Evolutionary conservation across 73 alveolate genomes (phyloP), one percentile per base, ranked within the genome.

Genomic region (Tetrahymena elliotti): DNA sequence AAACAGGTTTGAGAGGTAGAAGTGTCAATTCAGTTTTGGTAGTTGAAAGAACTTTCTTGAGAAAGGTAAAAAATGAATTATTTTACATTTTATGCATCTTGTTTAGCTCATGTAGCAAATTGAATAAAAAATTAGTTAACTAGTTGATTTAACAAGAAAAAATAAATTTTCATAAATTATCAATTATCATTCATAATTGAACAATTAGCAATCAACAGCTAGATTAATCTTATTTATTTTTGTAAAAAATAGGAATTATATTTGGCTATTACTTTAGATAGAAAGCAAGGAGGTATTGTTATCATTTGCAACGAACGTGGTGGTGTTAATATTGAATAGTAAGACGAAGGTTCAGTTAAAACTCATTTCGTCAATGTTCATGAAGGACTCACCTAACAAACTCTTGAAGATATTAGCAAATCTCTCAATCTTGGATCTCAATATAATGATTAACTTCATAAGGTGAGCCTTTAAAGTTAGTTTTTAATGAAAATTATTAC

Each of bases 1-100:
- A 98, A 95, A 97, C 99, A 16, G 99, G 99, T 16, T 94, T 54
- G 38, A 94, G 95, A 93, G 99, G 99, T 38, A 96, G 96, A 97
- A 97, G 96, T 39, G 94, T 97, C 95, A 96, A 96, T 93, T 93
- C 96, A 92, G 97, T 97, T 53, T 95, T 95, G 35, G 96, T 97
- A 24, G 96, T 96, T 13, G 97, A 96, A 95, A 95, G 96, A 96
- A 93, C 93, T 38, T 83, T 83, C 54, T 93, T 96, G 37, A 94
- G 83, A 38, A 37, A 84, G 52, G 52, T 84, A 84, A 37, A 24
- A 47, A 41, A 47, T 12, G 20, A 47, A 18, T 4, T 47, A 47
- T 18, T 47, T 47, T 6, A 15, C 82, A 47, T 47, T 12, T 47
- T 47, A 47, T 18, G 31, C 3, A 47, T 18, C 20, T 47, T 18